These are phyloP conservation scores for Dioszegia crocea DNA, from an alignment of 768 basidiomycete genomes.

Conservation along the genomic window DNA sequence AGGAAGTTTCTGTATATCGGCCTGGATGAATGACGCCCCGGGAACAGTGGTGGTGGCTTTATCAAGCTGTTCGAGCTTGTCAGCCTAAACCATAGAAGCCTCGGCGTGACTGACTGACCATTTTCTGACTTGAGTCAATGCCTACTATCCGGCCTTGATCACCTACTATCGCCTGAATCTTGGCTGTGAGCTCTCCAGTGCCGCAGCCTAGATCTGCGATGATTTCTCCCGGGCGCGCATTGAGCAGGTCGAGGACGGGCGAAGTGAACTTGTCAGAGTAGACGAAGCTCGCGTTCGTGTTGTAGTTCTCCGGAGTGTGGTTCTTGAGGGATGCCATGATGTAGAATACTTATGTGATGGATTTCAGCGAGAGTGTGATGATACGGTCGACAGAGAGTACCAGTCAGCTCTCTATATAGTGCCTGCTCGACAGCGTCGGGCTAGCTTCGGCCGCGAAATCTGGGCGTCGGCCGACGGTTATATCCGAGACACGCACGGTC, in stretches of 20 bases:
- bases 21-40: constrained; percentile 20
- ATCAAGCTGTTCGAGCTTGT: constrained; percentile 51
- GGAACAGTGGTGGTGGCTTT: constrained; percentile 52
- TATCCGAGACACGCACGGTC: too few species aligned
- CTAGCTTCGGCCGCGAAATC: too few species aligned
- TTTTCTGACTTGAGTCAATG: constrained; percentile 65
- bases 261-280: constrained; percentile 56
- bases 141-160: constrained; percentile 61
- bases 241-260: constrained; percentile 61
- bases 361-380: not conserved
- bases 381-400: too few species aligned
- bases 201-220: constrained; percentile 67
- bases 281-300: constrained; percentile 65
- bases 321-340: constrained; percentile 19
- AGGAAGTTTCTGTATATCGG: constrained; percentile 52
- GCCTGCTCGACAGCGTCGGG: too few species aligned
- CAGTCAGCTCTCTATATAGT: too few species aligned
- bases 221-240: constrained; percentile 63
- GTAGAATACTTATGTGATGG: not conserved
- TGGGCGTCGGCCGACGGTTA: too few species aligned
- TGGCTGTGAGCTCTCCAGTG: constrained; percentile 68
- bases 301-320: constrained; percentile 57
- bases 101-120: constrained; percentile 56
- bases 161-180: constrained; percentile 59
- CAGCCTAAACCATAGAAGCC: not conserved